Evolutionary conservation across 208 protist species (phyloP).

Genomic region (Leishmania martiniquensis): DNA sequence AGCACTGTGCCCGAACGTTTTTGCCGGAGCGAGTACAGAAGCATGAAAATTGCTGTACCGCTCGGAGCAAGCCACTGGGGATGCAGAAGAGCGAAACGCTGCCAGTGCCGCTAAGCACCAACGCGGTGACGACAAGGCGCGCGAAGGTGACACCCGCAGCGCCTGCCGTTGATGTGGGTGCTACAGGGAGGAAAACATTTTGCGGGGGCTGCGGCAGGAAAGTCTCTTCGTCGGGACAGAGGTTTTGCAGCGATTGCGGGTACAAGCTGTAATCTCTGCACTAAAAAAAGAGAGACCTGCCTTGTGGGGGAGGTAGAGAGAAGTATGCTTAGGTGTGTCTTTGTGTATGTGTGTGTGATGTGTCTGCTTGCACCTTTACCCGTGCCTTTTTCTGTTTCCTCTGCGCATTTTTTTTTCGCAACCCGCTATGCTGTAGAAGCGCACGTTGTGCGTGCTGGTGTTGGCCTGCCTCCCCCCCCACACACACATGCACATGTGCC

Average conservation of each 20-base stretch:
- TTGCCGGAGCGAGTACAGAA: constrained; percentile 68
- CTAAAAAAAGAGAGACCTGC: too few species aligned
- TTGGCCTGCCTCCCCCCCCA: too few species aligned
- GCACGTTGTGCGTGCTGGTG: too few species aligned
- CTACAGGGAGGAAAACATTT: constrained; percentile 34
- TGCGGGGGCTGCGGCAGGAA: constrained; percentile 74
- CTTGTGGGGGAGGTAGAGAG: background rate
- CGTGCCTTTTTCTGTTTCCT: too few species aligned
- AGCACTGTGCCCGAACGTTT: constrained; percentile 83
- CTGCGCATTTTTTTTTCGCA: too few species aligned
- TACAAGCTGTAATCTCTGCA: constrained; percentile 37
- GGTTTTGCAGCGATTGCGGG: constrained; percentile 75
- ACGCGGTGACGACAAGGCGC: background rate
- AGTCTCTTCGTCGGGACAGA: constrained; percentile 24
- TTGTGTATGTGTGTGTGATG: background rate
- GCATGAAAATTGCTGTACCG: constrained; percentile 83
- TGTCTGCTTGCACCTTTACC: too few species aligned
- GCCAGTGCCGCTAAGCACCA: constrained; percentile 3
- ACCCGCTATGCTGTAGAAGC: too few species aligned
- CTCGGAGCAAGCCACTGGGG: constrained; percentile 54
- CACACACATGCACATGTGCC: too few species aligned
- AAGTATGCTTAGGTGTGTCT: background rate
- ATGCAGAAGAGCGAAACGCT: constrained; percentile 3
- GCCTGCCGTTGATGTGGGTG: background rate
- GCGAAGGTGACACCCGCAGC: constrained; percentile 9